These are phyloP conservation scores for Pleurotus cornucopiae DNA, from an alignment of 768 basidiomycete genomes.

Conservation along the genomic window DNA sequence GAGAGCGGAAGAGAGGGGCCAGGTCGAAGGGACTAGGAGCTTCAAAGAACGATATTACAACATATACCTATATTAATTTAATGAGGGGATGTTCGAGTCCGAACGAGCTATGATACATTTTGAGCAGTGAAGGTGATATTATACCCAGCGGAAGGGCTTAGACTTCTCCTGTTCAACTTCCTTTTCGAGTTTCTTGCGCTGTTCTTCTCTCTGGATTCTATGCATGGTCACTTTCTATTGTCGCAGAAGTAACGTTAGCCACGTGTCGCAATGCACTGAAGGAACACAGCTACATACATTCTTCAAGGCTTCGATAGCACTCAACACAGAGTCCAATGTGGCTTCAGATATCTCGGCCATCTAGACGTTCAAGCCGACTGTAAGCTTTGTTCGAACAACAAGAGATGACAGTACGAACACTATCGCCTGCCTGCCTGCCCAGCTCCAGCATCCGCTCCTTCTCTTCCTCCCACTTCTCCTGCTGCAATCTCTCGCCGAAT, in stretches of 20 bases:
- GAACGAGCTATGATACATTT: too few species aligned
- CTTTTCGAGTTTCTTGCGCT: constrained; percentile 2
- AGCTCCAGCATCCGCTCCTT: constrained; percentile 41
- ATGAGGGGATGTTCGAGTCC: too few species aligned
- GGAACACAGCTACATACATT: constrained; percentile 3
- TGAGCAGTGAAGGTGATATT: background rate
- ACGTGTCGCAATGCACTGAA: background rate
- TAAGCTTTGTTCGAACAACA: background rate
- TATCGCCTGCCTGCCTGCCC: constrained; percentile 45
- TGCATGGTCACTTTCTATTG: constrained; percentile 6
- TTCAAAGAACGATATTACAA: too few species aligned
- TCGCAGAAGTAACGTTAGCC: background rate
- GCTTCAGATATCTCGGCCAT: constrained; percentile 12
- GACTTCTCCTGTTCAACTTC: constrained; percentile 4
- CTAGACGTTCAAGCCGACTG: background rate
- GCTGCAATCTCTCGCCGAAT: constrained; percentile 17
- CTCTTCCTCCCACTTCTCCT: constrained; percentile 41
- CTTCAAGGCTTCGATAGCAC: constrained; percentile 9
- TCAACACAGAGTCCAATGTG: constrained; percentile 11
- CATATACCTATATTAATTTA: too few species aligned
- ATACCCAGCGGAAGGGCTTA: constrained; percentile 5
- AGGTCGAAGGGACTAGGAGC: too few species aligned
- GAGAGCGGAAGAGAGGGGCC: too few species aligned
- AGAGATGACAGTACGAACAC: constrained; percentile 28
- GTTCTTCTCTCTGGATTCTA: constrained; percentile 8